Conservation (phyloP, 352 stramenopile genomes). For the Pythium coloratum region DNA sequence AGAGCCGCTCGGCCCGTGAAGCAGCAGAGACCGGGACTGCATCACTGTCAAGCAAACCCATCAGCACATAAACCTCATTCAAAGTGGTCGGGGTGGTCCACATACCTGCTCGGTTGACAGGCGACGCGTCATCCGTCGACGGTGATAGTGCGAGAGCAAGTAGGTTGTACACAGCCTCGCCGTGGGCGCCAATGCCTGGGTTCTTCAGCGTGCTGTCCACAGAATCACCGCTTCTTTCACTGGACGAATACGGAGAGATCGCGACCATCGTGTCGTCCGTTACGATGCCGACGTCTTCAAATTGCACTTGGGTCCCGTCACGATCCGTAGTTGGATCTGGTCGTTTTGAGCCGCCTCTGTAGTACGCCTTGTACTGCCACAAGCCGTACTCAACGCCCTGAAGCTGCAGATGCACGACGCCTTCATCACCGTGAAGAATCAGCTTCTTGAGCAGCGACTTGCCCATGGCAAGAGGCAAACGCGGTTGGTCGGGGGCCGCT, state of each 20-base stretch:
- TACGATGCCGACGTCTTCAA: conserved; percentile 45
- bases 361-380: conserved; percentile 60
- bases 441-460: conserved; percentile 53
- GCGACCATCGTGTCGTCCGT: conserved; percentile 61
- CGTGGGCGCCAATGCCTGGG: conserved; percentile 41
- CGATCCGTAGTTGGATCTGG: too few relatives aligned
- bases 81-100: not conserved
- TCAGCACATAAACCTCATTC: not conserved
- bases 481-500: conserved; percentile 32
- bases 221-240: not conserved
- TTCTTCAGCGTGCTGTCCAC: conserved; percentile 11
- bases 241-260: conserved; percentile 44
- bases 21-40: conserved; percentile 46
- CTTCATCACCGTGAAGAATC: conserved; percentile 36
- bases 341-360: conserved; percentile 22
- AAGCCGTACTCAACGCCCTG: conserved; percentile 62
- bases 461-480: conserved; percentile 41
- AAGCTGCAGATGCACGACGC: conserved; percentile 36
- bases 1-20: conserved; percentile 65
- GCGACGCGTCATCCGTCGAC: not conserved
- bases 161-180: conserved; percentile 18
- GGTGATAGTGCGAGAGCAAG: conserved; percentile 20
- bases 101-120: conserved; percentile 1
- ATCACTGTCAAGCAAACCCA: conserved; percentile 11
- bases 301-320: not conserved